Evolutionary conservation across 495 filamentous ascomycete genomes (phyloP).

Genomic region (Chaetomium tenue): DNA sequence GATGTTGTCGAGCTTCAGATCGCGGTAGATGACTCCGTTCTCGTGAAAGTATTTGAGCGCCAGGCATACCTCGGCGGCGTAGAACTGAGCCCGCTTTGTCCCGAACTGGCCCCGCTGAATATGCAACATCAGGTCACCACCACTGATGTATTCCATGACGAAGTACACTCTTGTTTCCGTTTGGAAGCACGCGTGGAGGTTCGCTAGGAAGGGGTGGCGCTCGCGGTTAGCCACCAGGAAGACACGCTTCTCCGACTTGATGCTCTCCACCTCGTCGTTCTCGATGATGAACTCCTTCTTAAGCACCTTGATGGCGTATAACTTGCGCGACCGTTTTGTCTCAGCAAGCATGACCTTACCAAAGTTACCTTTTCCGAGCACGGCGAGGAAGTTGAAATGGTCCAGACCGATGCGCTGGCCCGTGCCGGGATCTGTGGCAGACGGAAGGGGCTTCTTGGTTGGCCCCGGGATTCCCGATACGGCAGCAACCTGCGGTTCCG

Average conservation of each 20-base stretch:
- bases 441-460: slow-evolving; percentile 53
- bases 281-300: slow-evolving; percentile 99
- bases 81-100: slow-evolving; percentile 96
- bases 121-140: slow-evolving; percentile 98
- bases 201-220: slow-evolving; percentile 93
- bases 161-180: slow-evolving; percentile 99
- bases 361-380: slow-evolving; percentile 98
- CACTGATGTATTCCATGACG: slow-evolving; percentile 99
- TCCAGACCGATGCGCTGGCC: slow-evolving; percentile 87
- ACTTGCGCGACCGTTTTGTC: slow-evolving; percentile 83
- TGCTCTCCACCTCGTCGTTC: slow-evolving; percentile 99
- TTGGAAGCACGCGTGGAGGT: slow-evolving; percentile 97
- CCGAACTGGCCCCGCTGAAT: slow-evolving; percentile 97
- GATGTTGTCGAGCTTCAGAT: slow-evolving; percentile 99
- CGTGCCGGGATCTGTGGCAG: slow-evolving; percentile 60
- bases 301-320: slow-evolving; percentile 98
- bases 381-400: slow-evolving; percentile 98
- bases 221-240: slow-evolving; percentile 98
- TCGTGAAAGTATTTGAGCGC: slow-evolving; percentile 99
- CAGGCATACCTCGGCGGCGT: slow-evolving; percentile 94
- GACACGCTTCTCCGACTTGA: slow-evolving; percentile 94
- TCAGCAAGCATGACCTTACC: slow-evolving; percentile 99
- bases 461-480: slow-evolving; percentile 40
- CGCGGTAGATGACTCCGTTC: slow-evolving; percentile 98
- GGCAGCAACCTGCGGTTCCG: slow-evolving; percentile 30